Conservation (phyloP, 2,329 filamentous ascomycete genomes). For the Aspergillus candidus region DNA sequence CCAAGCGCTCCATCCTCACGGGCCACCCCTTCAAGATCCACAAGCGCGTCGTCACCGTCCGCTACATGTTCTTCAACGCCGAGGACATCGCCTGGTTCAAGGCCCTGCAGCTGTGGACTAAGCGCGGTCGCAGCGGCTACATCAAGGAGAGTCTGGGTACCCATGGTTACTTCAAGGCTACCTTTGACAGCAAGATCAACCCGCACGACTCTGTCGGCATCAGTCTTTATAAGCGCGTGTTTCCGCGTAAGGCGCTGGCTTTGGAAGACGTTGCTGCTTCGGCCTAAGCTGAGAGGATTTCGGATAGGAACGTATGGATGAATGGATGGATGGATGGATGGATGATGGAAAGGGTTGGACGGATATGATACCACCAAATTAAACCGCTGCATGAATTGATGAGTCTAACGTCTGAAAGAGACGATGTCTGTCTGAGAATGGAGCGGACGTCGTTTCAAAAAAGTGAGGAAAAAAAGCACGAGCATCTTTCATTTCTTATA, state of each 20-base stretch:
- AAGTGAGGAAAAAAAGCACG: too few species aligned
- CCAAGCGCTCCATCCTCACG: constrained; percentile 88
- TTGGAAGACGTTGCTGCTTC: constrained; percentile 34
- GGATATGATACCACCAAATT: constrained; percentile 25
- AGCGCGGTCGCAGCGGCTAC: constrained; percentile 76
- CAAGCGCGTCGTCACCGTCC: constrained; percentile 91
- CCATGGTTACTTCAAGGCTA: constrained; percentile 99
- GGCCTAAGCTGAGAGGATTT: constrained; percentile 3
- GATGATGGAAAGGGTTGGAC: too few species aligned
- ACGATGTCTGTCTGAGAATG: too few species aligned
- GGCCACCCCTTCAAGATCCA: constrained; percentile 98
- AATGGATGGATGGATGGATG: constrained; percentile 14
- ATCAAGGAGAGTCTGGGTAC: constrained; percentile 93
- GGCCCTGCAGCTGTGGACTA: constrained; percentile 90
- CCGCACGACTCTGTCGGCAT: constrained; percentile 91
- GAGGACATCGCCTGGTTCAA: constrained; percentile 98
- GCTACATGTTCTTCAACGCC: constrained; percentile 99
- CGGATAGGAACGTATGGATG: constrained; percentile 1
- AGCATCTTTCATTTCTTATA: too few species aligned
- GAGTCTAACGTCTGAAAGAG: constrained; percentile 4
- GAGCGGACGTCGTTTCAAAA: too few species aligned
- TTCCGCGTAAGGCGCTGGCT: constrained; percentile 61
- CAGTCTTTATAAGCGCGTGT: constrained; percentile 79
- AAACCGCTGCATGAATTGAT: constrained; percentile 18
- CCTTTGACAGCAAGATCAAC: constrained; percentile 92